These are phyloP conservation scores for Rhodotorula sphaerocarpa DNA, from an alignment of 768 basidiomycete genomes.

Conservation along the genomic window DNA sequence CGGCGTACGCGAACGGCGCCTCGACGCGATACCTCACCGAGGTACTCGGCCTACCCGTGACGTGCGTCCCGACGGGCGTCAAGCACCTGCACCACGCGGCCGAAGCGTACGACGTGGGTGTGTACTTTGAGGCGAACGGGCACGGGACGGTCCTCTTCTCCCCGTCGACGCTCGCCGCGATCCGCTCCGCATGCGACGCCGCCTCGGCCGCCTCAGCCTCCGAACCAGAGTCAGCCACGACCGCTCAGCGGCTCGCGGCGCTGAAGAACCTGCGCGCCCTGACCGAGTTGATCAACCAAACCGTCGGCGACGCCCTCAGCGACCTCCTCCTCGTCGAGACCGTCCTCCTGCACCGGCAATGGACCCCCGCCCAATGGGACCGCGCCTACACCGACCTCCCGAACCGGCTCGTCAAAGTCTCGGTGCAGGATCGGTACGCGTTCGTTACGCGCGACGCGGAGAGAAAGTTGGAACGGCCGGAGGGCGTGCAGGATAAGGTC, in stretches of 20 bases:
- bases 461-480: conserved; percentile 70
- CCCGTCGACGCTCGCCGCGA: conserved; percentile 55
- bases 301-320: conserved; percentile 91
- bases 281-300: conserved; percentile 85
- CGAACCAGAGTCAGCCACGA: too few species aligned
- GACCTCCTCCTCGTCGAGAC: conserved; percentile 92
- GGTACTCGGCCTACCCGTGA: conserved; percentile 78
- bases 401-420: conserved; percentile 87
- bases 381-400: conserved; percentile 85
- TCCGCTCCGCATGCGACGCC: conserved; percentile 62
- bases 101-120: conserved; percentile 85
- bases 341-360: conserved; percentile 79
- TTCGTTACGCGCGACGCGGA: conserved; percentile 94
- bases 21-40: conserved; percentile 85
- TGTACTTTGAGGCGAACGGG: conserved; percentile 99
- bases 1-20: conserved; percentile 95
- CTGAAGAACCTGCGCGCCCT: conserved; percentile 55
- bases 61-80: conserved; percentile 91
- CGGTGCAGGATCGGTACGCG: conserved; percentile 66
- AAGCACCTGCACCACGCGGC: conserved; percentile 98
- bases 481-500: conserved; percentile 69
- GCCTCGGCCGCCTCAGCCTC: conserved; percentile 23
- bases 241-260: conserved; percentile 14
- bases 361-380: conserved; percentile 78
- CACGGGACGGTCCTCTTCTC: conserved; percentile 98